phyloP scores from a whole-genome alignment of 129 eudicot species.

The Calendula officinalis region DNA sequence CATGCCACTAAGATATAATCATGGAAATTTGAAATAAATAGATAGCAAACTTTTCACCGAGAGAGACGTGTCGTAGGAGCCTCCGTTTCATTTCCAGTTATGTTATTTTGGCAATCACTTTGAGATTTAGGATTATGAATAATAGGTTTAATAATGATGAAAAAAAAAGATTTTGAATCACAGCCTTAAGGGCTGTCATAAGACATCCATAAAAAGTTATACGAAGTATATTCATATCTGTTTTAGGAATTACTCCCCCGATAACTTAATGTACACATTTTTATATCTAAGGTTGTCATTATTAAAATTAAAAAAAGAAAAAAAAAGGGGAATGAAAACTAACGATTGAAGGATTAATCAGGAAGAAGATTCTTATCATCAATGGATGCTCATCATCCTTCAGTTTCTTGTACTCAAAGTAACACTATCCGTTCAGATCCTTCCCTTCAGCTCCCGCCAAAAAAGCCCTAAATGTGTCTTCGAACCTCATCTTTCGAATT shows the following conservation, averaged over 20 bases:
- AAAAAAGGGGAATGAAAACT: no score
- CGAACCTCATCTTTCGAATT: background rate
- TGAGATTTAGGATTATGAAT: no score
- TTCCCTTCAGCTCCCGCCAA: constrained; percentile 1
- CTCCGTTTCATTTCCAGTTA: background rate
- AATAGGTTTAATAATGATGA: no score
- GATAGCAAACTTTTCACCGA: constrained; percentile 18
- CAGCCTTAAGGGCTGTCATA: no score
- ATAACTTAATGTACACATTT: no score
- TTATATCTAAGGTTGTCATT: no score
- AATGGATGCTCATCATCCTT: background rate
- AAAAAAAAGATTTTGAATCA: no score
- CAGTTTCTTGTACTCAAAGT: background rate
- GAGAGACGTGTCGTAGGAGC: constrained; percentile 17
- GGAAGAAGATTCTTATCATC: background rate
- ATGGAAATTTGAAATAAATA: constrained; percentile 1
- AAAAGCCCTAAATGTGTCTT: background rate
- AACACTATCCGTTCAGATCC: background rate
- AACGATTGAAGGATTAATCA: no score
- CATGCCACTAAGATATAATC: constrained; percentile 11
- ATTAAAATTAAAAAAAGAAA: no score
- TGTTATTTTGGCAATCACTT: background rate
- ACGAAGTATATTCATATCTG: no score
- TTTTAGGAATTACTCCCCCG: no score
- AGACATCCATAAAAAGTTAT: no score